Evolutionary conservation across 1,284 basidiomycete genomes (phyloP).

Genomic region (Apiotrichum akiyoshidainum): DNA sequence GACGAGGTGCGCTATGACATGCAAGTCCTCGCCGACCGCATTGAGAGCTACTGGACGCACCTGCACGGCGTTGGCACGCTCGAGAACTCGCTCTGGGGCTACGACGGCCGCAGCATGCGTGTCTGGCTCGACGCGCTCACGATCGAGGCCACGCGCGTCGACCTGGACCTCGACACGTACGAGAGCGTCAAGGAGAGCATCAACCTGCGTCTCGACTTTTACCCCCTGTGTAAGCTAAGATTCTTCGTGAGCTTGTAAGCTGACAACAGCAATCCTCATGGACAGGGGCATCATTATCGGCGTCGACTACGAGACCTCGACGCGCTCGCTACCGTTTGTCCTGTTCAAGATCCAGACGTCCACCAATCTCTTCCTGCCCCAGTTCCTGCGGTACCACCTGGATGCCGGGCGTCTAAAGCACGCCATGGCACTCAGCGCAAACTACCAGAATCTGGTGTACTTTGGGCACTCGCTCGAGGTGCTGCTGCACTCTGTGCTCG

Average conservation of each 20-base stretch:
- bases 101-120: constrained; percentile 82
- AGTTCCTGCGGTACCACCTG: constrained; percentile 82
- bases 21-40: constrained; percentile 90
- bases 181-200: constrained; percentile 86
- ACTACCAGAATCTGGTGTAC: constrained; percentile 85
- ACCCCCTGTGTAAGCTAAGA: constrained; percentile 70
- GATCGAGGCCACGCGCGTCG: constrained; percentile 63
- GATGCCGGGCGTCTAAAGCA: constrained; percentile 66
- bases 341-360: constrained; percentile 89
- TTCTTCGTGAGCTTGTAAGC: not conserved
- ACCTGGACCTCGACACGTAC: constrained; percentile 52
- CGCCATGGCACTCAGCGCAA: constrained; percentile 79
- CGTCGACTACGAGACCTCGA: constrained; percentile 80
- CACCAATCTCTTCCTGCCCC: constrained; percentile 93
- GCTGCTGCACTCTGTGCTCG: constrained; percentile 86
- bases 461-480: constrained; percentile 94
- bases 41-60: constrained; percentile 99
- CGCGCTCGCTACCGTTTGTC: constrained; percentile 78
- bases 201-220: constrained; percentile 85
- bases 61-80: constrained; percentile 84
- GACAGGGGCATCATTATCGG: constrained; percentile 98
- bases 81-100: constrained; percentile 97
- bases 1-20: constrained; percentile 91
- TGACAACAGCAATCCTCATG: constrained; percentile 77
- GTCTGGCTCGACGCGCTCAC: constrained; percentile 95